Conservation (phyloP, 305 asterid genomes). For the Rubia peregrina region DNA sequence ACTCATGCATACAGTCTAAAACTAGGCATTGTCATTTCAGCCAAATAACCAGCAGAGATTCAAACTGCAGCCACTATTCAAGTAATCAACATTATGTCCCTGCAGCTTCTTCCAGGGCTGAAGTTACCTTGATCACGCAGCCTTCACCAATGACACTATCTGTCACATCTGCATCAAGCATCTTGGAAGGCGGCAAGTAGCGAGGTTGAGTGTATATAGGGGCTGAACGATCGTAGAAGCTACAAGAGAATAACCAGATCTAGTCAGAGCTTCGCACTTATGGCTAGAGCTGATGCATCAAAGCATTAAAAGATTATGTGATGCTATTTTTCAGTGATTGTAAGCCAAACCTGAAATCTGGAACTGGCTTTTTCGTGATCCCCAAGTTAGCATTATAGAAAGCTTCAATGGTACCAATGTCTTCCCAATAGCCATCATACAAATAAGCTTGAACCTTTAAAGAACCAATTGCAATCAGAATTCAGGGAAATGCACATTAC, state of each 20-base stretch:
- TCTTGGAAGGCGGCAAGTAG: constrained; percentile 91
- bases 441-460: constrained; percentile 85
- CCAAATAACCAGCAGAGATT: neutral
- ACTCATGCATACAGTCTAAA: neutral
- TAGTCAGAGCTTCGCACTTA: neutral
- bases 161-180: constrained; percentile 96
- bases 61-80: neutral
- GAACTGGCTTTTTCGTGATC: constrained; percentile 86
- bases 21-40: neutral
- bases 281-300: neutral
- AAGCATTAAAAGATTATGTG: neutral
- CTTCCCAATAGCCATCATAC: constrained; percentile 98
- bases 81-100: neutral
- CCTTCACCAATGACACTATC: constrained; percentile 97
- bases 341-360: constrained; percentile 70
- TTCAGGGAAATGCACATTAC: neutral
- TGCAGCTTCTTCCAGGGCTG: neutral
- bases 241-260: constrained; percentile 31
- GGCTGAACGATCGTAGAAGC: constrained; percentile 94
- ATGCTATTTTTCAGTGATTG: neutral
- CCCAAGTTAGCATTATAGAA: constrained; percentile 94
- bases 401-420: constrained; percentile 97
- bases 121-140: constrained; percentile 77
- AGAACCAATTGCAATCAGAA: constrained; percentile 17
- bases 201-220: constrained; percentile 97